A percentile compares a stretch with the other conserved stretches of the same genome.
Evolutionary conservation across 768 basidiomycete genomes (phyloP).

Genomic region (Pleurotus djamor): DNA sequence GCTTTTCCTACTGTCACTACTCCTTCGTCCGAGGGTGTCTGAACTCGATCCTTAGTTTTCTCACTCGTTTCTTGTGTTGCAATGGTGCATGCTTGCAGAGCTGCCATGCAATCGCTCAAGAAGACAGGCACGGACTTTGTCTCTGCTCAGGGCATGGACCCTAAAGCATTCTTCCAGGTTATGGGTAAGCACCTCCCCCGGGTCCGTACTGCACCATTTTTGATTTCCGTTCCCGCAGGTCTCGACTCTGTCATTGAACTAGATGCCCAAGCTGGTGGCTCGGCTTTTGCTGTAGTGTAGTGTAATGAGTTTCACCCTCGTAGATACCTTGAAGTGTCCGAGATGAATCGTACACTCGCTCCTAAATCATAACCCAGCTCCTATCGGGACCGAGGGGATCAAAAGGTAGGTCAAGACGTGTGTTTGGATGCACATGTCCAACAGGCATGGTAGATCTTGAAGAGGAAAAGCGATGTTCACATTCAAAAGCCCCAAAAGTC

Average conservation of each 20-base stretch:
- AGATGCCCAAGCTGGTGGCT: slow-evolving; percentile 57
- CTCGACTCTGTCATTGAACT: slow-evolving; percentile 51
- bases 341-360: background rate
- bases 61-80: slow-evolving; percentile 45
- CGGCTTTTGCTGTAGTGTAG: slow-evolving; percentile 46
- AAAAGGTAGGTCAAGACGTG: no score
- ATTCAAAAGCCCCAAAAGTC: background rate
- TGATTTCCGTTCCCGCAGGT: slow-evolving; percentile 25
- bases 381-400: no score
- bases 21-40: background rate
- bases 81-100: slow-evolving; percentile 44
- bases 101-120: slow-evolving; percentile 45
- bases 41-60: slow-evolving; percentile 29
- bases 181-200: slow-evolving; percentile 29
- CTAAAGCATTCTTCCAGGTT: slow-evolving; percentile 48
- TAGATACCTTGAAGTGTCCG: background rate
- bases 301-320: slow-evolving; percentile 25
- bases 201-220: background rate
- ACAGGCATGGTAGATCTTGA: no score
- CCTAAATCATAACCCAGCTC: background rate
- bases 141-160: slow-evolving; percentile 39
- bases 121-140: slow-evolving; percentile 44
- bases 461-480: background rate
- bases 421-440: no score
- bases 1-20: slow-evolving; percentile 1